Conservation (phyloP, 441 rosid species). For the Bocquillonia castaneifolia region DNA sequence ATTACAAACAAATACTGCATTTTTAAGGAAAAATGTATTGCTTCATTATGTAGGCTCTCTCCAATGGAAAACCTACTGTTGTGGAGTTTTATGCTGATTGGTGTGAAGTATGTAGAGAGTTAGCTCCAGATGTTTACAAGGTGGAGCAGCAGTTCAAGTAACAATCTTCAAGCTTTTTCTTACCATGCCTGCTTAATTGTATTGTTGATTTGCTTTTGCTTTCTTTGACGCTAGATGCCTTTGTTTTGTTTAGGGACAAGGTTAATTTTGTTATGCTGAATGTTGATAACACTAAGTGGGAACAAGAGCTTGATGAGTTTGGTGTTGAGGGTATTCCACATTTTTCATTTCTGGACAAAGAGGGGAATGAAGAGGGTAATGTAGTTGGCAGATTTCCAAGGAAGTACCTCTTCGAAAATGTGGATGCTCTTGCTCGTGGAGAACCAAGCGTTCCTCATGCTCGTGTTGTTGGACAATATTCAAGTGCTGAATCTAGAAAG, state of each 20-base stretch:
- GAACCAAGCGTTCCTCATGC: slow-evolving; percentile 73
- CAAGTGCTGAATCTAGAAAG: slow-evolving; percentile 64
- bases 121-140: slow-evolving; percentile 94
- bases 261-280: slow-evolving; percentile 94
- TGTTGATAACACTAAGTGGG: slow-evolving; percentile 95
- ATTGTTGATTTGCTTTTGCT: neutral
- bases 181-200: neutral
- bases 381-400: slow-evolving; percentile 86
- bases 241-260: slow-evolving; percentile 46
- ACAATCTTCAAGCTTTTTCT: slow-evolving; percentile 12
- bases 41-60: slow-evolving; percentile 48
- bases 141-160: slow-evolving; percentile 91
- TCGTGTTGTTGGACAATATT: slow-evolving; percentile 72
- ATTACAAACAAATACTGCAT: neutral
- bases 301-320: slow-evolving; percentile 90
- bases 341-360: slow-evolving; percentile 70
- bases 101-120: slow-evolving; percentile 93
- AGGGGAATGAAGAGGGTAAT: slow-evolving; percentile 91
- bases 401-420: slow-evolving; percentile 68
- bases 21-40: neutral
- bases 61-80: slow-evolving; percentile 92
- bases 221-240: neutral
- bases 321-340: slow-evolving; percentile 97
- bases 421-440: slow-evolving; percentile 72
- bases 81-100: slow-evolving; percentile 96